Evolutionary conservation across 768 basidiomycete genomes (phyloP).

Genomic region (Trametes gibbosa): DNA sequence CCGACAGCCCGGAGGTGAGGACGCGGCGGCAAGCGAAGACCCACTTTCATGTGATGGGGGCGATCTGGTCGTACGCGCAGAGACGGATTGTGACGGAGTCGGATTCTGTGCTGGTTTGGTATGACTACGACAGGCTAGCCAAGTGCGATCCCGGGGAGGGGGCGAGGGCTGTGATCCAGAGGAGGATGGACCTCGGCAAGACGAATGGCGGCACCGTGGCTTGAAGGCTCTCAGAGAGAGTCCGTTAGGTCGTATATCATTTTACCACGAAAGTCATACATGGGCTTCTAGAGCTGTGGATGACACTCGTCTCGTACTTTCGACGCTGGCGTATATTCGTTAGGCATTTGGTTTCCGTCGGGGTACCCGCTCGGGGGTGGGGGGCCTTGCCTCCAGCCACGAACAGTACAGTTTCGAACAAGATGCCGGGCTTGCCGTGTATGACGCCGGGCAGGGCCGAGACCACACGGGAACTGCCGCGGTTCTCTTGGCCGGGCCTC

Average conservation of each 20-base stretch:
- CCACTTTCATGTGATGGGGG: constrained; percentile 50
- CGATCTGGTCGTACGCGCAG: constrained; percentile 65
- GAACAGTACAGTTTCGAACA: too few species aligned
- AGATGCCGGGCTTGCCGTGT: too few species aligned
- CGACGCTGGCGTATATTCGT: too few species aligned
- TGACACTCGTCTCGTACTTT: too few species aligned
- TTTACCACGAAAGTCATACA: too few species aligned
- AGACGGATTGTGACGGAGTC: constrained; percentile 61
- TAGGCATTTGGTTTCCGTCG: too few species aligned
- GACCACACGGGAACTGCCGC: not conserved
- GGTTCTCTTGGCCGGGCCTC: not conserved
- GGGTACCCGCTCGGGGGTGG: too few species aligned
- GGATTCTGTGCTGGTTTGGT: constrained; percentile 70
- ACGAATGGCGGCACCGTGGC: too few species aligned
- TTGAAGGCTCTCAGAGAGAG: too few species aligned
- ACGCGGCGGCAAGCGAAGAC: constrained; percentile 24
- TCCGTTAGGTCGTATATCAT: too few species aligned
- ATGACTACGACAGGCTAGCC: constrained; percentile 65
- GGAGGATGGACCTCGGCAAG: constrained; percentile 22
- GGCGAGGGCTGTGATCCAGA: constrained; percentile 34
- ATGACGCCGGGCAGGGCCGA: not conserved
- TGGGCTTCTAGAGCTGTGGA: too few species aligned
- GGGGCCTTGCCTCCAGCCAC: too few species aligned
- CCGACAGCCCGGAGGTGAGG: not conserved
- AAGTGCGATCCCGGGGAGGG: constrained; percentile 63